These are phyloP conservation scores for Calycina marina DNA, from an alignment of 2,329 filamentous ascomycete species.

Conservation along the genomic window DNA sequence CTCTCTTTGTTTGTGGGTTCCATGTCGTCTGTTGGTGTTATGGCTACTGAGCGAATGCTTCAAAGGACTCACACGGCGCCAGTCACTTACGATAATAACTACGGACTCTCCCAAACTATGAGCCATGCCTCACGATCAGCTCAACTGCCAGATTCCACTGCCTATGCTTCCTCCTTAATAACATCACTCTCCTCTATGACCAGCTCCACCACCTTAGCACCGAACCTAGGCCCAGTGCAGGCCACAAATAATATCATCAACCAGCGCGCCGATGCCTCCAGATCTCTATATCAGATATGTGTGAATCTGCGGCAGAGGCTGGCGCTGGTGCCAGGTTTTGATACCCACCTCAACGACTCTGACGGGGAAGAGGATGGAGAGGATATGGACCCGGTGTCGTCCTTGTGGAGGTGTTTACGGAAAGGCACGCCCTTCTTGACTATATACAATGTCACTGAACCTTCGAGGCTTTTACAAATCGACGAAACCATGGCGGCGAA, in stretches of 20 bases:
- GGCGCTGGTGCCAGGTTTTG: conserved; percentile 70
- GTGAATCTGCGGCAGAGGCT: conserved; percentile 71
- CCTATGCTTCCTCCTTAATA: conserved; percentile 27
- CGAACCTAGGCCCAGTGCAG: conserved; percentile 43
- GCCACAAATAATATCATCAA: conserved; percentile 94
- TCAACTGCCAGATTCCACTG: conserved; percentile 47
- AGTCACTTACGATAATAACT: conserved; percentile 13
- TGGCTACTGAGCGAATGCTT: conserved; percentile 20
- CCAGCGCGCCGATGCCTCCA: conserved; percentile 79
- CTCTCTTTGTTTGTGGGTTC: too few relatives aligned
- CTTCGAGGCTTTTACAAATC: conserved; percentile 51
- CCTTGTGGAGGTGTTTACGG: conserved; percentile 77
- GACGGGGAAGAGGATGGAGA: conserved; percentile 52
- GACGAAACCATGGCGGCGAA: conserved; percentile 50
- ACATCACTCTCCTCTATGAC: conserved; percentile 22
- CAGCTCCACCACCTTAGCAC: conserved; percentile 21
- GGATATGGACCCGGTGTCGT: conserved; percentile 68
- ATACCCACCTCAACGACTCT: conserved; percentile 57
- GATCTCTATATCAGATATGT: conserved; percentile 92
- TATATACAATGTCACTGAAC: conserved; percentile 77
- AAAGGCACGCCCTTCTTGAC: conserved; percentile 72
- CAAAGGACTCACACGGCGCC: conserved; percentile 21
- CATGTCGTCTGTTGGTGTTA: conserved; percentile 20
- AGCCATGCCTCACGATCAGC: conserved; percentile 34
- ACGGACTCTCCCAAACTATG: conserved; percentile 20